These are phyloP conservation scores for Botrytis squamosa DNA, from an alignment of 2,329 filamentous ascomycete genomes.

Conservation along the genomic window DNA sequence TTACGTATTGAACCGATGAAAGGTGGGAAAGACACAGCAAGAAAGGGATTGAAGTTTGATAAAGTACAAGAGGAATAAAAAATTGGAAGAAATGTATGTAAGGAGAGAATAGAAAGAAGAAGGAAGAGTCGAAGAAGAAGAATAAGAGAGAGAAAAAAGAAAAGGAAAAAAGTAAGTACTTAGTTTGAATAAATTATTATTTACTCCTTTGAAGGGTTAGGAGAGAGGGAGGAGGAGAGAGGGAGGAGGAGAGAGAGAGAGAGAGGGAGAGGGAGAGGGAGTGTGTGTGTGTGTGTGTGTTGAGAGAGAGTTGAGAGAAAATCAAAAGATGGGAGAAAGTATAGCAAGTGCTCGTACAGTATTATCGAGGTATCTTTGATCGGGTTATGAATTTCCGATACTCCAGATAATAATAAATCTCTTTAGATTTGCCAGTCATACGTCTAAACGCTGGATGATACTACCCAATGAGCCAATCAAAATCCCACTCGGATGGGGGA, in stretches of 20 bases:
- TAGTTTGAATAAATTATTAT: background rate
- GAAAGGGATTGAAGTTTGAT: background rate
- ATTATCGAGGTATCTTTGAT: background rate
- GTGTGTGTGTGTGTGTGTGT: too few relatives aligned
- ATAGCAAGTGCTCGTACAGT: background rate
- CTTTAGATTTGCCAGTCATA: slow-evolving; percentile 6
- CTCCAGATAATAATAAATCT: background rate
- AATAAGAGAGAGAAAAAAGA: background rate
- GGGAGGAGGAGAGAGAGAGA: too few relatives aligned
- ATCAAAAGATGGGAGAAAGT: background rate
- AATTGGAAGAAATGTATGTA: background rate
- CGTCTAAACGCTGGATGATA: slow-evolving; percentile 5
- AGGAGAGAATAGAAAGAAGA: background rate
- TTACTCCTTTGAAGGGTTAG: background rate
- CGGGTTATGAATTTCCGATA: slow-evolving; percentile 2
- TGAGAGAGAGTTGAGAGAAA: background rate
- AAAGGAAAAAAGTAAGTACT: background rate
- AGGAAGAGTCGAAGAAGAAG: background rate
- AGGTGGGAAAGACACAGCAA: background rate
- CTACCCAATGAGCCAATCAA: slow-evolving; percentile 1
- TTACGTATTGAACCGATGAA: background rate
- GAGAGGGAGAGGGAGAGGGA: too few relatives aligned
- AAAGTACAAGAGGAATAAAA: background rate
- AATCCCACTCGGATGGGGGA: background rate
- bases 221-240: too few relatives aligned